phyloP scores from a whole-genome alignment of 176 grass and related monocot genomes.

The Avena insularis region DNA sequence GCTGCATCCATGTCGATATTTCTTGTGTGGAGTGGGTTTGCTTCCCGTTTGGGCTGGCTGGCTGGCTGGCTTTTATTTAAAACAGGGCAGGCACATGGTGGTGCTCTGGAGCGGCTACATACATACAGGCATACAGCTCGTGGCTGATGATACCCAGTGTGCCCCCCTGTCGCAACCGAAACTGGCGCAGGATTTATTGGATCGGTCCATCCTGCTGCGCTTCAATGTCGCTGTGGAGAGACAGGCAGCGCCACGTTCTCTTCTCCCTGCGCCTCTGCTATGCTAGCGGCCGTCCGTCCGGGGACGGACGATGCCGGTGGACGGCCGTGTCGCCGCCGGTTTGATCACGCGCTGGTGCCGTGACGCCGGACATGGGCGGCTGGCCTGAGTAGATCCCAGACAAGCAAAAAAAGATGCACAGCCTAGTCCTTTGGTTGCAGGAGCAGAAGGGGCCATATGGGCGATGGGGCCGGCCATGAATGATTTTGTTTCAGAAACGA shows the following conservation, averaged over 20 bases:
- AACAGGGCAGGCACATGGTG: conserved; percentile 43
- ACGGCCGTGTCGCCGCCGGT: neutral
- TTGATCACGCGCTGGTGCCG: too few relatives aligned
- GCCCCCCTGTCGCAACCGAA: conserved; percentile 29
- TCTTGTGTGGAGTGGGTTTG: conserved; percentile 19
- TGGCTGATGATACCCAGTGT: conserved; percentile 29
- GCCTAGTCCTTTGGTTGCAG: neutral
- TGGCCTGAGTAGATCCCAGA: too few relatives aligned
- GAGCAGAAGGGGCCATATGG: conserved; percentile 8
- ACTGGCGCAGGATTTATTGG: conserved; percentile 45
- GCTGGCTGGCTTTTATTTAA: conserved; percentile 18
- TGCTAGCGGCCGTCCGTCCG: too few relatives aligned
- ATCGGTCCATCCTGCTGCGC: conserved; percentile 38
- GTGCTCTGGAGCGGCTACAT: conserved; percentile 12
- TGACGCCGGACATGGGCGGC: too few relatives aligned
- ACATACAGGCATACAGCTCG: neutral
- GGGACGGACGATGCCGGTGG: neutral
- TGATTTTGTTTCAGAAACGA: conserved; percentile 17
- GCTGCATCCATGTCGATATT: conserved; percentile 14
- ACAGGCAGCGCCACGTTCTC: conserved; percentile 47
- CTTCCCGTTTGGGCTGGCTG: neutral
- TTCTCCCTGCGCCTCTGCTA: conserved; percentile 2
- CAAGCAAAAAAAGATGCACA: too few relatives aligned
- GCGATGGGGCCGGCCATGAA: conserved; percentile 10
- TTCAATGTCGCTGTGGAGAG: conserved; percentile 43